These are phyloP conservation scores for Leptographium radiaticola DNA, from an alignment of 2,329 filamentous ascomycete genomes.

Conservation along the genomic window DNA sequence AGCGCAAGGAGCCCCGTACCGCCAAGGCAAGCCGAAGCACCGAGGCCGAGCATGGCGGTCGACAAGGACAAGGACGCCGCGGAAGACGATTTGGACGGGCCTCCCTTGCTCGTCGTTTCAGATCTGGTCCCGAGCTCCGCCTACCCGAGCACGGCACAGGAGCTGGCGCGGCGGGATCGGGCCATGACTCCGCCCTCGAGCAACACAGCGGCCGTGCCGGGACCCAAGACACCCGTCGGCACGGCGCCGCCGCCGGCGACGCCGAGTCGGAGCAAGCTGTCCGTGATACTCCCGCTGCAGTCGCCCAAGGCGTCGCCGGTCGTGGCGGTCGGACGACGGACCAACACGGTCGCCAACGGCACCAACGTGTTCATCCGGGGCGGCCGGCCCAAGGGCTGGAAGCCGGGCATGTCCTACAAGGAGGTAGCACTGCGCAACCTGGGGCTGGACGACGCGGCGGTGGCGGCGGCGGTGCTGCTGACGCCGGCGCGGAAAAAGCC, in stretches of 20 bases:
- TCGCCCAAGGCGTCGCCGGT: background rate
- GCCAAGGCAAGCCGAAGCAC: background rate
- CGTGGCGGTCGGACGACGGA: conserved; percentile 3
- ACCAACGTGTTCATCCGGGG: conserved; percentile 16
- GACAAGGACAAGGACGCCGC: background rate
- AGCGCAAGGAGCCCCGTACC: background rate
- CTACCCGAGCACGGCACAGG: background rate
- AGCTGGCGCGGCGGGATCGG: background rate
- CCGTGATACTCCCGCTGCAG: background rate
- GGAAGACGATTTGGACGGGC: background rate
- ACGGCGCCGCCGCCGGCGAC: background rate
- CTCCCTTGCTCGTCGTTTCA: conserved; percentile 2
- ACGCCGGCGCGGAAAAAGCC: background rate
- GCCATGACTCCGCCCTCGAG: background rate
- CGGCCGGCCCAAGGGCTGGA: conserved; percentile 38
- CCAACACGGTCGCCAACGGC: background rate
- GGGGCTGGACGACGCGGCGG: conserved; percentile 4
- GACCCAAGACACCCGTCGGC: background rate
- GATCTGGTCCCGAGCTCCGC: conserved; percentile 5
- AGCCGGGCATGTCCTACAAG: conserved; percentile 19
- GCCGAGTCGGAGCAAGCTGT: background rate
- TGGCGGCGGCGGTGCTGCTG: conserved; percentile 3
- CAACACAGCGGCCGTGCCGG: background rate
- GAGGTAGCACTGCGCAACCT: conserved; percentile 10
- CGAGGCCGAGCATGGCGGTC: background rate